phyloP scores from a whole-genome alignment of 805 yeast species.

The Lachancea sp. region DNA sequence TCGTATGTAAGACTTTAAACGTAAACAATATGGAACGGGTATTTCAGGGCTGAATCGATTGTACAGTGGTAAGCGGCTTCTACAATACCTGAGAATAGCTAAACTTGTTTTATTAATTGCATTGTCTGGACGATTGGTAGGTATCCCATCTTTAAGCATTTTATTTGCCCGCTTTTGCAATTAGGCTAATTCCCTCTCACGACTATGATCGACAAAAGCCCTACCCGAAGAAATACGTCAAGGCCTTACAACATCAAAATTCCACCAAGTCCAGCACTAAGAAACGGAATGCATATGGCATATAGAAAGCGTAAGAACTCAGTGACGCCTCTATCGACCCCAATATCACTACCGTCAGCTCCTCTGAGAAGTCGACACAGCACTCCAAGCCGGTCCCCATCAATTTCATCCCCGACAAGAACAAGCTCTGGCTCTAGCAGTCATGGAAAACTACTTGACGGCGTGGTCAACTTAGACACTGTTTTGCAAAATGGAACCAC shows the following conservation, averaged over 20 bases:
- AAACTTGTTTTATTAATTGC: no score
- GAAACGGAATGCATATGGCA: slow-evolving; percentile 18
- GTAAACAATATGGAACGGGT: no score
- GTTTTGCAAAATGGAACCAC: slow-evolving; percentile 1
- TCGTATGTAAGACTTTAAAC: no score
- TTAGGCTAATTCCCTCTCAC: not conserved
- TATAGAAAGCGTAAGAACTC: slow-evolving; percentile 12
- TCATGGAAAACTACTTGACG: slow-evolving; percentile 3
- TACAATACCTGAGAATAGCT: no score
- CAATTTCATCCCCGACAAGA: slow-evolving; percentile 7
- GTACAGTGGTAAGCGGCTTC: no score
- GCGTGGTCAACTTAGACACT: slow-evolving; percentile 3
- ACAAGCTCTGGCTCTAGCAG: slow-evolving; percentile 7
- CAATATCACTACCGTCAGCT: slow-evolving; percentile 3
- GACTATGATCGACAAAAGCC: slow-evolving; percentile 22
- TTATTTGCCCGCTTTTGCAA: no score
- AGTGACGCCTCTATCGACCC: slow-evolving; percentile 7
- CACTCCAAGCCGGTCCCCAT: slow-evolving; percentile 14
- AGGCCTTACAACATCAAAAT: slow-evolving; percentile 10
- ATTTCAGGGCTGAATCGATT: no score
- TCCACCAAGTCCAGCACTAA: slow-evolving; percentile 20
- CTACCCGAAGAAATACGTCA: slow-evolving; percentile 19
- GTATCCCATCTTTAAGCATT: no score
- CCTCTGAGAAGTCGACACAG: slow-evolving; percentile 11
- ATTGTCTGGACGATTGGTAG: no score